phyloP scores from a whole-genome alignment of 352 stramenopile genomes.

The Pythium folliculosum region DNA sequence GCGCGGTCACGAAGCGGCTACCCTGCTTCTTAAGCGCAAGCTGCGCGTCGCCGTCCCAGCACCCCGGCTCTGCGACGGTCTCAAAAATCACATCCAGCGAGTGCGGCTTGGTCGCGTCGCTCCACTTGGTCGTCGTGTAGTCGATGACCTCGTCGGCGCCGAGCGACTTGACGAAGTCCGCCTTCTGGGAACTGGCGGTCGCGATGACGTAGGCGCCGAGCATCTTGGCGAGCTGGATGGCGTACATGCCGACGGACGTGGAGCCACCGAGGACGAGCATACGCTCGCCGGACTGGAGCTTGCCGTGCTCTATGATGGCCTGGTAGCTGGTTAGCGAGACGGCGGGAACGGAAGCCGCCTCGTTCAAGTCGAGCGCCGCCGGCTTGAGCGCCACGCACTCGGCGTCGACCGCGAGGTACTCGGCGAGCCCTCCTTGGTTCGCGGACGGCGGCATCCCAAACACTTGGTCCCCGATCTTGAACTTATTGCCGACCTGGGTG shows the following conservation, averaged over 20 bases:
- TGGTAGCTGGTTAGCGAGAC: slow-evolving; percentile 41
- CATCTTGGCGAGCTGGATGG: slow-evolving; percentile 35
- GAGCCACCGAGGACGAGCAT: slow-evolving; percentile 48
- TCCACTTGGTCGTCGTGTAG: slow-evolving; percentile 47
- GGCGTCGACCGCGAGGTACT: slow-evolving; percentile 40
- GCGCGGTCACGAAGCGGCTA: slow-evolving; percentile 39
- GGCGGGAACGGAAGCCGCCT: slow-evolving; percentile 38
- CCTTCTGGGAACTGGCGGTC: slow-evolving; percentile 36
- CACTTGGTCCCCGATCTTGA: slow-evolving; percentile 17
- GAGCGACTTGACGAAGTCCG: slow-evolving; percentile 35
- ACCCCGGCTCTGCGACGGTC: slow-evolving; percentile 21
- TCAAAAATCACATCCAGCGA: slow-evolving; percentile 27
- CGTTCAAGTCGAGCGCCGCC: slow-evolving; percentile 36
- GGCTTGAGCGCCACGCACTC: slow-evolving; percentile 47
- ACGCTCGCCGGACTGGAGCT: slow-evolving; percentile 36
- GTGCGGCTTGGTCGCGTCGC: slow-evolving; percentile 18
- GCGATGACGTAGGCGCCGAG: not conserved
- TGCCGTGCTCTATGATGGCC: slow-evolving; percentile 30
- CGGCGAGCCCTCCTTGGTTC: slow-evolving; percentile 26
- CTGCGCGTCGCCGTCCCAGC: slow-evolving; percentile 38
- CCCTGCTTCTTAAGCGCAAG: slow-evolving; percentile 37
- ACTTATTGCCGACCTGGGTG: not conserved
- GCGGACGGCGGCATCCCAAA: slow-evolving; percentile 21
- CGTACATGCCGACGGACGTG: slow-evolving; percentile 40
- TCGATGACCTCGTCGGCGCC: slow-evolving; percentile 46